Evolutionary conservation across 2,329 filamentous ascomycete genomes (phyloP).

Genomic region (Trichoderma aggressivum): DNA sequence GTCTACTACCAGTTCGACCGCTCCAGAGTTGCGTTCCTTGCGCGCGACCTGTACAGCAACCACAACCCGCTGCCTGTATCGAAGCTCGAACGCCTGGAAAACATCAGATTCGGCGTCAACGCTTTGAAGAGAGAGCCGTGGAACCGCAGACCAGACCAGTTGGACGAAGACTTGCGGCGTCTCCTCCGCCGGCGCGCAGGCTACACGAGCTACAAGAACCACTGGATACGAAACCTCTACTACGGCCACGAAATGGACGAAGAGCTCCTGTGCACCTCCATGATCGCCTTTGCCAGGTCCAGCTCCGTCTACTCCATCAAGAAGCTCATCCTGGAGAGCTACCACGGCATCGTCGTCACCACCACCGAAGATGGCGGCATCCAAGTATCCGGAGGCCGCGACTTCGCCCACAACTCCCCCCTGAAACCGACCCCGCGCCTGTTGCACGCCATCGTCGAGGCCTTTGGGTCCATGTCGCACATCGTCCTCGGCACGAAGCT

Average conservation of each 20-base stretch:
- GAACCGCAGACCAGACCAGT: slow-evolving; percentile 27
- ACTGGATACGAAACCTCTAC: slow-evolving; percentile 27
- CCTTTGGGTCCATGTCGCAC: slow-evolving; percentile 64
- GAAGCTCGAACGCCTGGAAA: slow-evolving; percentile 29
- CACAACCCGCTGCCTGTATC: slow-evolving; percentile 17
- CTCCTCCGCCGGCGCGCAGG: slow-evolving; percentile 28
- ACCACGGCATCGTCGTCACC: slow-evolving; percentile 31
- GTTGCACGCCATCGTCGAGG: slow-evolving; percentile 64
- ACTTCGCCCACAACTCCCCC: slow-evolving; percentile 47
- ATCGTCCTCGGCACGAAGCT: slow-evolving; percentile 56
- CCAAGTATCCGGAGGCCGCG: slow-evolving; percentile 33
- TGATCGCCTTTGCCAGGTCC: slow-evolving; percentile 42
- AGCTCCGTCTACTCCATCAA: slow-evolving; percentile 35
- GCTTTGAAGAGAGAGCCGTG: slow-evolving; percentile 29
- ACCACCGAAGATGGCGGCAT: slow-evolving; percentile 21
- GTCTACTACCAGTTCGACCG: slow-evolving; percentile 47
- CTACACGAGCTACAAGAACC: slow-evolving; percentile 28
- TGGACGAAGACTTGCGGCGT: slow-evolving; percentile 28
- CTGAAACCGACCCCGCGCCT: slow-evolving; percentile 57
- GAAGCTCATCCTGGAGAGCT: slow-evolving; percentile 31
- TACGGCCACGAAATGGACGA: slow-evolving; percentile 36
- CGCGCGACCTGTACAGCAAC: slow-evolving; percentile 38
- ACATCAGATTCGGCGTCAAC: slow-evolving; percentile 30
- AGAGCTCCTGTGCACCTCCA: slow-evolving; percentile 38
- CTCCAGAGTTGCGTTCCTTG: slow-evolving; percentile 36